Evolutionary conservation across 2,329 filamentous ascomycete genomes (phyloP), one percentile per base, ranked within the genome.

Genomic region (Leptographium wingfieldii): DNA sequence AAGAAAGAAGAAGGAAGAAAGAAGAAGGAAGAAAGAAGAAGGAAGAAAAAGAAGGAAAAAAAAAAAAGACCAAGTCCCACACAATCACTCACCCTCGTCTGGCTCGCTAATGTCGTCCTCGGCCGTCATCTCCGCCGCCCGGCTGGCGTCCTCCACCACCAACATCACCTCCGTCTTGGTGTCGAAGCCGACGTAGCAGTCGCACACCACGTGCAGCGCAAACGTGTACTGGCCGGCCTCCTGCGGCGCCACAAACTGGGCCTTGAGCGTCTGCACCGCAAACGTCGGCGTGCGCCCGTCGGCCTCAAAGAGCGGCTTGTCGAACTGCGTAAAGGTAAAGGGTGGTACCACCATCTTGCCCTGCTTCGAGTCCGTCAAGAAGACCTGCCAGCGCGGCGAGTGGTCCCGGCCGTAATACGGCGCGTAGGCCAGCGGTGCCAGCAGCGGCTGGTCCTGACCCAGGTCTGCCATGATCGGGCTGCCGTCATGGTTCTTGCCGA

Each of bases 91-190:
- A 96, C 94, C 94, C 79, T 99, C 94, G 64, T 97, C 94, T 43
- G 95, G 94, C 72, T 99, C 94, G 70, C 90, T 95, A 66, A 99
- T 99, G 61, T 99, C 94, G 68, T 96, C 94, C 66, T 96, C 91
- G 55, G 85, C 88, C 58, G 83, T 82, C 69, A 95, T 85, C 66
- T 87, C 82, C 25, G 83, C 86, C 5, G 90, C 92, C 75, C 92
- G 94, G 73, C 83, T 88, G 40, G 89, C 86, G 67, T 97, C 92
- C 68, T 96, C 91, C 10, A 99, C 90, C 33, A 87, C 82, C 58
- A 99, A 80, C 1, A 88, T 91, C 33, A 96, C 90, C 69, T 96
- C 90, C 79, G 90, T 84, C 79, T 91, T 94, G 56, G 87, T 88
- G 71, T 99, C 95, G 66, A 96, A 90, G 54, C 94, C 94, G 54